Base-by-base conservation (phyloP, 2,329 filamentous ascomycete genomes). In the Colletotrichum eremochloae region DNA sequence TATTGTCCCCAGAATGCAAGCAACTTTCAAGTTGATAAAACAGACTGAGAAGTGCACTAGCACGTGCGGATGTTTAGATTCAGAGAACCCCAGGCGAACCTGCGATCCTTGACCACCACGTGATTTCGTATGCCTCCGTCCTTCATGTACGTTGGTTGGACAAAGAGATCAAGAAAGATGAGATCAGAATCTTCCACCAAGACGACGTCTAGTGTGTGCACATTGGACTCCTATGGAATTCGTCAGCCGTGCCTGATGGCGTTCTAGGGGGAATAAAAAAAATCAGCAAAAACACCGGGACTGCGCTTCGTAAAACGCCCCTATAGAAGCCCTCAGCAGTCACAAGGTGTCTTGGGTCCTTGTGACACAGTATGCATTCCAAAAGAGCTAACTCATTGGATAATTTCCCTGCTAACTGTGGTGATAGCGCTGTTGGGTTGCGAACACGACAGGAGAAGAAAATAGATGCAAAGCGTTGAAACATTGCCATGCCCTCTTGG, bases 221-320 rank as follows among this genome's bases (percentile, higher is more conserved):
- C 33, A 33, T 33, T 62, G 31, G 58, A 48, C 31, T 60, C 38
- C 63, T 70, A 31, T 31, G 36, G 65, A 67, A 53, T 67, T 70
- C 46, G 55, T 70, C 63, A 70, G 67, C 63, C 53, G 31, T 53
- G 36, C 12, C 24, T 56, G 20, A 31, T 48, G 31, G 38, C 63
- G 46, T 15, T 5, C 14, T 42, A 9, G n/a, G 60, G 18, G 40
- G 44, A 8, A 9, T 2, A n/a, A 20, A 5, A 46, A 8, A 46
- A 46, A 38, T 36, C 11, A 24, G 44, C 48, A 61, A 33, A 48
- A 36, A 46, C 6, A 40, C 14, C n/a, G 14, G 40, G 48, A 58
- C 12, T 18, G 8, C 33, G 33, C 18, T 57, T 52, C 61, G 68
- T 55, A 70, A 52, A 60, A 33, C n/a, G 55, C 57, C 29, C 63